Conservation (phyloP, 352 stramenopile genomes). For the Pythium diclinum region DNA sequence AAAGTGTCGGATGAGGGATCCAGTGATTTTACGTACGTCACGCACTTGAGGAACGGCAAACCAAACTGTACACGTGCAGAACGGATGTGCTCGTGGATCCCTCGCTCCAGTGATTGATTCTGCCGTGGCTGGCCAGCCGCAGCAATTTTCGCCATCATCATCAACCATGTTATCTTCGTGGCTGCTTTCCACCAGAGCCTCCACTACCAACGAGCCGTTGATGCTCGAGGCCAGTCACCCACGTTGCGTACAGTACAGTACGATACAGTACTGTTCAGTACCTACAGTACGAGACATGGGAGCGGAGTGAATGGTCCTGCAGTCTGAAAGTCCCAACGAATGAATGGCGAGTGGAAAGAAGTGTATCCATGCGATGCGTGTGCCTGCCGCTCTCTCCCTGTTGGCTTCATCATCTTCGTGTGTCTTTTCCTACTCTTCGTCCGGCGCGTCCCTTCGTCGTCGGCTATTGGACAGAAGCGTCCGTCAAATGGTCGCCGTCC, state of each 20-base stretch:
- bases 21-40: neutral
- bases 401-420: neutral
- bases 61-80: neutral
- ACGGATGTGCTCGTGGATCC: neutral
- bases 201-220: no score
- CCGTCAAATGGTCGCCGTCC: neutral
- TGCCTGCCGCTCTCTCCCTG: neutral
- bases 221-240: no score
- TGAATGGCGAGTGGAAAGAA: neutral
- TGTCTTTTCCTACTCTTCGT: constrained; percentile 10
- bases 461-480: constrained; percentile 10
- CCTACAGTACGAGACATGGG: neutral
- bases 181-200: no score
- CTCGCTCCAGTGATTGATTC: neutral
- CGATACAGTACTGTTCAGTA: neutral
- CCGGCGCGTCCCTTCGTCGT: constrained; percentile 17
- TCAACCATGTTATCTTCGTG: no score
- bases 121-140: no score
- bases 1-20: no score
- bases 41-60: neutral
- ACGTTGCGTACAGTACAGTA: no score
- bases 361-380: neutral
- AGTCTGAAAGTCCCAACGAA: no score
- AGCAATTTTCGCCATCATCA: neutral
- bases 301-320: neutral